A percentile compares a stretch with the other conserved stretches of the same genome.
These are phyloP conservation scores for Globisporangium viniferum DNA, from an alignment of 352 stramenopile genomes.

Conservation along the genomic window DNA sequence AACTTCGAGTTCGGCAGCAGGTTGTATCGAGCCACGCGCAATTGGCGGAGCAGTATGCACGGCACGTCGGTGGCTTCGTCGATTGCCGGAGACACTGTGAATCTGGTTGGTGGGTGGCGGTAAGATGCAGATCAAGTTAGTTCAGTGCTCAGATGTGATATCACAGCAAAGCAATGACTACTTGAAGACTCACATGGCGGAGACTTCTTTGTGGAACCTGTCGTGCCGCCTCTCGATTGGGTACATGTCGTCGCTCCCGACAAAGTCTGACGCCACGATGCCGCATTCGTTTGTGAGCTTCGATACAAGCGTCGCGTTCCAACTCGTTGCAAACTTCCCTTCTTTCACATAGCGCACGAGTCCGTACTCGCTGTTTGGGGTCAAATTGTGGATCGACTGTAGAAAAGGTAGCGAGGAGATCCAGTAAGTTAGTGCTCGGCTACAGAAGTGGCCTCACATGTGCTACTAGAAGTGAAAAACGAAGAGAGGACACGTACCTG, in stretches of 20 bases:
- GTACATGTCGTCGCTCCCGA: constrained; percentile 37
- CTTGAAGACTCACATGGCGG: not conserved
- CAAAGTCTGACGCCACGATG: constrained; percentile 38
- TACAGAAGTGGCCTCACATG: too few relatives aligned
- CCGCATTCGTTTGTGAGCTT: constrained; percentile 4
- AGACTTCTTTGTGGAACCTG: constrained; percentile 1
- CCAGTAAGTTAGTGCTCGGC: too few relatives aligned
- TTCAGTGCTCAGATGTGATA: not conserved
- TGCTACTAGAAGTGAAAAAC: too few relatives aligned
- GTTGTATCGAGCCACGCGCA: constrained; percentile 36
- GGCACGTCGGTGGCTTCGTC: not conserved
- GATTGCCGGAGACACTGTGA: not conserved
- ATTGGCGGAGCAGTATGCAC: constrained; percentile 5
- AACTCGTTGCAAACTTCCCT: not conserved
- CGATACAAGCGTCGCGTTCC: constrained; percentile 1
- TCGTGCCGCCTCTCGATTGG: not conserved
- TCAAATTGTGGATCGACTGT: not conserved
- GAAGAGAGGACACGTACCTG: too few relatives aligned
- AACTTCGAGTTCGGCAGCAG: constrained; percentile 32
- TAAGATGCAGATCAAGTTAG: too few relatives aligned
- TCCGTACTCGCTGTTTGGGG: not conserved
- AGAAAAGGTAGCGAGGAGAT: too few relatives aligned
- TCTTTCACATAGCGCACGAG: constrained; percentile 3
- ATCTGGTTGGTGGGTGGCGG: not conserved
- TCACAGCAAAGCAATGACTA: not conserved